Evolutionary conservation across 345 rosid genomes (phyloP), one percentile per base, ranked within the genome.

Genomic region (Camelina neglecta): DNA sequence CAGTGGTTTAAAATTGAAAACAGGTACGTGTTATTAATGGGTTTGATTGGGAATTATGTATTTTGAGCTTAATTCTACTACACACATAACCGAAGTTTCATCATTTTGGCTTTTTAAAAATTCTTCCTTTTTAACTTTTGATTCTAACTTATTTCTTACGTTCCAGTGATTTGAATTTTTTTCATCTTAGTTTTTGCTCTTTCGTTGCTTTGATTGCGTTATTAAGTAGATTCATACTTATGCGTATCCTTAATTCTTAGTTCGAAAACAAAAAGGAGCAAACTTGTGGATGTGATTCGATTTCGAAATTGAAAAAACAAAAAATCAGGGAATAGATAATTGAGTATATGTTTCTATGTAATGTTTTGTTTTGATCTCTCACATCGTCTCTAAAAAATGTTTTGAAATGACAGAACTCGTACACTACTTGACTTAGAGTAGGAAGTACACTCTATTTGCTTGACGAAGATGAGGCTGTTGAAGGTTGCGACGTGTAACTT

Each of bases 401-500:
- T 6, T 45, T 47, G 50, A 60, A 36, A 36, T 60, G 33, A 39
- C 16, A 39, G 18, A 39, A 2, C 31, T 60, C 1, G 41, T 16
- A 38, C 63, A 5, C 44, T 23, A 61, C 20, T 38, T 39, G 20
- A 10, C 23, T 16, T 61, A 50, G 42, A 61, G 21, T 16, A 61
- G 33, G 16, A 54, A 9, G 44, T 41, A 41, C 44, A 23, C 55
- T 29, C 31, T 29, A 29, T 5, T 29, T 59, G 0, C 53, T 47
- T 48, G 18, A 10, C 38, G 70, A 76, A 71, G 80, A 89, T 92
- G 99, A 92, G 96, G 86, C 78, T 92, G 74, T 66, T 90, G 81
- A 90, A 84, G 64, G 87, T 89, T 2, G 96, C 97, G 1, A 95
- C 97, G 33, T 90, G 99, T 78, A 95, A 92, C 77, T 55, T 92